These are phyloP conservation scores for Phialemonium atrogriseum DNA, from an alignment of 2,329 filamentous ascomycete genomes.

Conservation along the genomic window DNA sequence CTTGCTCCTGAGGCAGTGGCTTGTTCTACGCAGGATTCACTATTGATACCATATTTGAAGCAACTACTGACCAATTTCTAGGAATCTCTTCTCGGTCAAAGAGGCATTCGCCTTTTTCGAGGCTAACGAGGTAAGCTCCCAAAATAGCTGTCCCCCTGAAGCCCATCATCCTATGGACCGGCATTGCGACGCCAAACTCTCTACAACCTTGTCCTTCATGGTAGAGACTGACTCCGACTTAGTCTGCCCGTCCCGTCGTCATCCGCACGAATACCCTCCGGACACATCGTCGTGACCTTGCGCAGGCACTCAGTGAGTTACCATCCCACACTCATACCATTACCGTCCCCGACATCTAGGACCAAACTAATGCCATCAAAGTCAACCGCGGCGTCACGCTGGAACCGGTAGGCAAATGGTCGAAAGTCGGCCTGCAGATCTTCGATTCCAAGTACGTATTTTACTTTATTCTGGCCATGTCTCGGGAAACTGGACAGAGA, in stretches of 20 bases:
- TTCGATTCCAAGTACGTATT: conserved; percentile 64
- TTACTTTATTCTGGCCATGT: conserved; percentile 32
- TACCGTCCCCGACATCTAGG: no score
- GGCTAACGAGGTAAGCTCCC: conserved; percentile 67
- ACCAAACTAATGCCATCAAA: conserved; percentile 1
- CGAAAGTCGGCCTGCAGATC: conserved; percentile 92
- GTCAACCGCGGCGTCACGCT: conserved; percentile 91
- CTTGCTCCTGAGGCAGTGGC: no score
- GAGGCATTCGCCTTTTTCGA: conserved; percentile 99
- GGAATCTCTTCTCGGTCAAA: conserved; percentile 76
- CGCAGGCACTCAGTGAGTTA: conserved; percentile 64
- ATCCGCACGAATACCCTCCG: conserved; percentile 95
- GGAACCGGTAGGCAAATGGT: conserved; percentile 97
- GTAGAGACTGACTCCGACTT: no score
- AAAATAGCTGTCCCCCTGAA: no score
- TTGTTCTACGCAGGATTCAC: no score
- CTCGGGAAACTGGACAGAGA: no score
- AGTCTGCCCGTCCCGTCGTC: conserved; percentile 74
- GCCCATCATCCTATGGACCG: no score
- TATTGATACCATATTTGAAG: no score
- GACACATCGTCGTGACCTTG: conserved; percentile 67
- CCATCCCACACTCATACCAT: no score
- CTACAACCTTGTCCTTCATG: conserved; percentile 71
- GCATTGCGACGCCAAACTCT: no score
- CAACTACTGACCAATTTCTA: no score